Evolutionary conservation across 2,329 filamentous ascomycete species (phyloP), one percentile per base, ranked within the genome.

Genomic region (Claviceps pazoutovae): DNA sequence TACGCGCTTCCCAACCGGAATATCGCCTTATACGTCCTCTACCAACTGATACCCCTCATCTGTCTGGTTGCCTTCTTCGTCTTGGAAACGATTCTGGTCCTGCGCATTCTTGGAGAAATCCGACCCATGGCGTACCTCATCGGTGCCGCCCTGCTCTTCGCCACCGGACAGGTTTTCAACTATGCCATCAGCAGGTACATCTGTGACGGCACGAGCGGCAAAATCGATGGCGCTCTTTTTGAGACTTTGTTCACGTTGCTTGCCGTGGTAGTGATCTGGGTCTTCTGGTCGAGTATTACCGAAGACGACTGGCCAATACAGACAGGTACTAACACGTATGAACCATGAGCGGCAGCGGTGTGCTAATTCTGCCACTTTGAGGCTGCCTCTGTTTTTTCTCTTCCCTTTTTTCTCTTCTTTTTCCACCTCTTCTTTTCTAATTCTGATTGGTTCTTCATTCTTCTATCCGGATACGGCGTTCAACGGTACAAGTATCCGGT

Each of bases 201-300:
- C 55, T 98, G 93, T 74, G 75, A 83, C 21, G 88, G 88, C 45
- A 87, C 89, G 0, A 64, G 74, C 43, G 88, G 89, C 58, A 89
- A 86, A 66, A 94, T 98, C 63, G 91, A 98, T 64, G 93, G 93
- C 48, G 82, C 91, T 5, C 70, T 98, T 1, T 98, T 98, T 67
- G 80, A 96, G 67, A 95, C 90, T 0, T 72, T 97, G 6, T 97
- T 98, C 71, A 97, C 90, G 0, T 74, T 96, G 1, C 71, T 91
- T 13, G 77, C 90, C 0, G 88, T 98, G 4, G 75, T 88, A 17
- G 81, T 81, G 69, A 71, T 96, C 57, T 98, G 93, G 90, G 68
- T 87, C 53, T 98, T 98, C 74, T 98, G 93, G 93, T 95, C 89
- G 46, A 96, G 89, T 71, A 98, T 98, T 61, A 98, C 93, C 16